Conservation (phyloP, 495 filamentous ascomycete genomes). For the Hyphodiscus hymeniophilus region DNA sequence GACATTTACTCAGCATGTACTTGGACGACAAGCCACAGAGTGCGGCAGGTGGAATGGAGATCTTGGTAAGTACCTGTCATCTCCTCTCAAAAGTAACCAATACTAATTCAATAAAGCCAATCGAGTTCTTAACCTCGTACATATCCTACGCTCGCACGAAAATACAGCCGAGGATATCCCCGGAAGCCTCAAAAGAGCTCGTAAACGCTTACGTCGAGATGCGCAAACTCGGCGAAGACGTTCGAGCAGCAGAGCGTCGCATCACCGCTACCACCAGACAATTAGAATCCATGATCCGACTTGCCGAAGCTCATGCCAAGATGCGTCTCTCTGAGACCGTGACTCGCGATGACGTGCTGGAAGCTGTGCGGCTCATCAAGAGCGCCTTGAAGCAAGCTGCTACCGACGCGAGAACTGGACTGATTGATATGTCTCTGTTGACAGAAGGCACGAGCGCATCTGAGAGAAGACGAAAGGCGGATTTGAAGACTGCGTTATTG, state of each 20-base stretch:
- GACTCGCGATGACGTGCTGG: conserved; percentile 73
- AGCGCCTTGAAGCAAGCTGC: conserved; percentile 94
- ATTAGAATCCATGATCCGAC: conserved; percentile 93
- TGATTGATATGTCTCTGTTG: conserved; percentile 94
- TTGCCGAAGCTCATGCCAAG: conserved; percentile 93
- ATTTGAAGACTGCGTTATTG: conserved; percentile 75
- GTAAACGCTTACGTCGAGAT: conserved; percentile 87
- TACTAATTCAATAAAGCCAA: no score
- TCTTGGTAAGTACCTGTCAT: conserved; percentile 54
- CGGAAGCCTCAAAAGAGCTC: conserved; percentile 70
- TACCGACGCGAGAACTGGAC: conserved; percentile 80
- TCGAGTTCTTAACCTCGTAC: conserved; percentile 93
- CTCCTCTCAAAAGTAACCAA: background rate
- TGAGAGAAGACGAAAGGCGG: conserved; percentile 70
- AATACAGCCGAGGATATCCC: conserved; percentile 71
- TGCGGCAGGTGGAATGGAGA: conserved; percentile 58
- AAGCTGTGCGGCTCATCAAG: conserved; percentile 88
- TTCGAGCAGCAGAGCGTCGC: conserved; percentile 84
- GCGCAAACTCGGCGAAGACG: conserved; percentile 92
- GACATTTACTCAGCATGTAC: conserved; percentile 95
- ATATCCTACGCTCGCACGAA: conserved; percentile 93
- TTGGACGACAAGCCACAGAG: conserved; percentile 87
- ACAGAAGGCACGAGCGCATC: conserved; percentile 84
- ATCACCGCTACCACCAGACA: conserved; percentile 97
- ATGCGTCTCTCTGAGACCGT: conserved; percentile 80